Conservation (phyloP, 2,329 filamentous ascomycete species). For the Phaeosphaeria sp. region DNA sequence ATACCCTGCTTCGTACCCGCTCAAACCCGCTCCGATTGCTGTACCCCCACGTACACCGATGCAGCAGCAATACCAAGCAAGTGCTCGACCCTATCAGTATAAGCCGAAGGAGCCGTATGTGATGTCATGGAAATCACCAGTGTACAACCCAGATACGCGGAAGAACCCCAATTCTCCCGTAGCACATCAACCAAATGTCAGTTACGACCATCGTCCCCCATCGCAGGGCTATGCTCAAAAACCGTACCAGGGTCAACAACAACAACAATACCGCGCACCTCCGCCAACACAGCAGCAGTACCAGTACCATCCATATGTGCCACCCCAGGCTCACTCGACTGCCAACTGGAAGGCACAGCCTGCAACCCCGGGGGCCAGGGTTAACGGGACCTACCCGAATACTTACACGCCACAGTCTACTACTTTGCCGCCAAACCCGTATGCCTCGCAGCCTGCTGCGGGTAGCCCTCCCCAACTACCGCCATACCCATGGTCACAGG, state of each 20-base stretch:
- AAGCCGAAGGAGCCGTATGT: conserved; percentile 40
- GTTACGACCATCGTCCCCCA: conserved; percentile 40
- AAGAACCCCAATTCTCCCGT: conserved; percentile 48
- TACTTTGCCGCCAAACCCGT: conserved; percentile 34
- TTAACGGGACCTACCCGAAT: conserved; percentile 36
- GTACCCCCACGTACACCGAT: conserved; percentile 43
- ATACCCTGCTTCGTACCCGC: conserved; percentile 49
- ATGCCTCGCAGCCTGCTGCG: conserved; percentile 17
- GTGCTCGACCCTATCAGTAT: conserved; percentile 39
- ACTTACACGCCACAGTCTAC: conserved; percentile 30
- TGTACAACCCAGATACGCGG: conserved; percentile 41
- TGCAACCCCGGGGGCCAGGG: conserved; percentile 23
- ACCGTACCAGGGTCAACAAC: conserved; percentile 25
- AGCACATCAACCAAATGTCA: conserved; percentile 47
- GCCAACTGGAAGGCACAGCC: conserved; percentile 33
- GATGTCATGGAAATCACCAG: conserved; percentile 35
- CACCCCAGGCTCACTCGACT: conserved; percentile 32
- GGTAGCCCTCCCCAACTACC: conserved; percentile 25
- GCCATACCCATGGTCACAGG: conserved; percentile 28
- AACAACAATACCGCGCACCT: conserved; percentile 26
- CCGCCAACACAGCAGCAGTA: conserved; percentile 20
- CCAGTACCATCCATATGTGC: conserved; percentile 38
- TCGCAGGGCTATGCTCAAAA: conserved; percentile 32
- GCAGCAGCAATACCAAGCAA: conserved; percentile 31
- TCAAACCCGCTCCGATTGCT: conserved; percentile 52